Conservation (phyloP, 1,139 yeast genomes). For the Lodderomyces pseudojiufengensis region DNA sequence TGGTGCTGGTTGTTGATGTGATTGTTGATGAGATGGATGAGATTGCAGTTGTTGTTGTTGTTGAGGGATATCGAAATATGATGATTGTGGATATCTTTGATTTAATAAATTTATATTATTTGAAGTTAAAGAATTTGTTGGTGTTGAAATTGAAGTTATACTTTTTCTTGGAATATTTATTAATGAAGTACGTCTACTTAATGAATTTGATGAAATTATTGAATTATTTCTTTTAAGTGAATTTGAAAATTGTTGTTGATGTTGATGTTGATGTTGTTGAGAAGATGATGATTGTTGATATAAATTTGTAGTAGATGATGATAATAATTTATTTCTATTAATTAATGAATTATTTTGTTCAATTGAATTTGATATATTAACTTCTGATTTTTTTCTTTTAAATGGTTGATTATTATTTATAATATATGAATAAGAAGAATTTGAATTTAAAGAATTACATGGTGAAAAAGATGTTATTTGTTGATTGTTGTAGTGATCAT, state of each 20-base stretch:
- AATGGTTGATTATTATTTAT: constrained; percentile 29
- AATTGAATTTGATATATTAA: constrained; percentile 15
- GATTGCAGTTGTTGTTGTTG: constrained; percentile 14
- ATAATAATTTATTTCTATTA: constrained; percentile 11
- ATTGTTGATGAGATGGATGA: constrained; percentile 4
- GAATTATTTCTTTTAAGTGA: constrained; percentile 15
- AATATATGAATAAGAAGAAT: constrained; percentile 10
- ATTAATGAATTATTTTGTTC: constrained; percentile 7
- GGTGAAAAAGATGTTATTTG: constrained; percentile 12
- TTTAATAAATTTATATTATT: constrained; percentile 27
- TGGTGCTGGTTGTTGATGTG: not conserved
- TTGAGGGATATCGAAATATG: constrained; percentile 26
- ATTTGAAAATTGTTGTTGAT: constrained; percentile 13
- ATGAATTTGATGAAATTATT: constrained; percentile 15
- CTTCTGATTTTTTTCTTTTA: constrained; percentile 43
- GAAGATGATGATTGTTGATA: too few relatives aligned
- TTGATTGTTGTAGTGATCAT: constrained; percentile 9
- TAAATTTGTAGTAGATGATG: constrained; percentile 11
- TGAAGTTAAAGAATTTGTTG: constrained; percentile 23
- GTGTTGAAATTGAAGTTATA: constrained; percentile 7
- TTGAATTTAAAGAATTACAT: constrained; percentile 8
- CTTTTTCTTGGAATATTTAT: constrained; percentile 12
- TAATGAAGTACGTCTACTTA: constrained; percentile 20
- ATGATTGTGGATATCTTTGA: constrained; percentile 21
- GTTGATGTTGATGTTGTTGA: constrained; percentile 12